Percentiles rank a stretch among this genome's conserved stretches.
phyloP scores from a whole-genome alignment of 1,284 basidiomycete genomes.

The Leccinum subspadiceum region DNA sequence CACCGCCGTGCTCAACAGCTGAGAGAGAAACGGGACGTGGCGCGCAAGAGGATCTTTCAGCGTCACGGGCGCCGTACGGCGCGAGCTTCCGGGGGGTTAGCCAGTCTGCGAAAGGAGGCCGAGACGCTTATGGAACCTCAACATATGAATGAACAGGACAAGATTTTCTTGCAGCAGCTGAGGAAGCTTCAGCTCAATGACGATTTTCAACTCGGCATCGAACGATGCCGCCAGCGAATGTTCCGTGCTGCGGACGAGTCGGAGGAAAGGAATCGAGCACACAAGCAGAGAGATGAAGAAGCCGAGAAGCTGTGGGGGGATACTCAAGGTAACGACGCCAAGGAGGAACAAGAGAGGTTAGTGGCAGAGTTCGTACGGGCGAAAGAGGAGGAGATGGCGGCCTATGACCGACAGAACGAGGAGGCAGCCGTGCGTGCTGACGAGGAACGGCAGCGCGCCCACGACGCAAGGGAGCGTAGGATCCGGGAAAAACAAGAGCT shows the following conservation, averaged over 20 bases:
- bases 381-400: background rate
- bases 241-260: conserved; percentile 18
- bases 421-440: conserved; percentile 17
- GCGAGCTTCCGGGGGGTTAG: conserved; percentile 3
- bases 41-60: background rate
- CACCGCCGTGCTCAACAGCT: conserved; percentile 3
- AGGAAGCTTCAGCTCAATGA: conserved; percentile 18
- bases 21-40: conserved; percentile 6
- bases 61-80: conserved; percentile 6
- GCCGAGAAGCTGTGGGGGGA: conserved; percentile 14
- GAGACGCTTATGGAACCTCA: conserved; percentile 16
- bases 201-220: conserved; percentile 14
- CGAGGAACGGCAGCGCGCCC: conserved; percentile 14
- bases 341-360: conserved; percentile 7
- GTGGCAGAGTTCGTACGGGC: conserved; percentile 5
- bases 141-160: conserved; percentile 20
- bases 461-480: conserved; percentile 23
- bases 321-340: background rate
- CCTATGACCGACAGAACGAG: conserved; percentile 8
- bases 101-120: conserved; percentile 10
- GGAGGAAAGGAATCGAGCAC: conserved; percentile 8
- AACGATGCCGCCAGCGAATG: conserved; percentile 20
- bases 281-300: conserved; percentile 17
- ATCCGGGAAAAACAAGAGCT: conserved; percentile 25
- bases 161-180: conserved; percentile 28